Evolutionary conservation across 1,284 basidiomycete species (phyloP), one percentile per base, ranked within the genome.

Genomic region (Gymnopus androsaceus): DNA sequence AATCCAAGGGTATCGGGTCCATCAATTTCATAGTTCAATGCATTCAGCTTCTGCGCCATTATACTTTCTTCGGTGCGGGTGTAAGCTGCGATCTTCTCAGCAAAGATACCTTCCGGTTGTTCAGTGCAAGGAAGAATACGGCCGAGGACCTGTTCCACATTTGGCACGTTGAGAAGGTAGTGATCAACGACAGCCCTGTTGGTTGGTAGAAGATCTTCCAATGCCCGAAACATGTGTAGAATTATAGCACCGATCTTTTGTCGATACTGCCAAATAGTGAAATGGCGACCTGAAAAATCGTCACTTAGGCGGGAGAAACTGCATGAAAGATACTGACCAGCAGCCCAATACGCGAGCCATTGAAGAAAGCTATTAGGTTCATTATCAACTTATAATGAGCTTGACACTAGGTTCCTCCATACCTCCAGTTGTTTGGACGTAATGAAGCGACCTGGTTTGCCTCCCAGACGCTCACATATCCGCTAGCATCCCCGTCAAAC

Each of bases 301-400:
- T n/a, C n/a, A n/a, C n/a, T n/a, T n/a, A n/a, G n/a, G n/a, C n/a
- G n/a, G n/a, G n/a, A n/a, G n/a, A 27, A 15, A n/a, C 5, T 7
- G 34, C 5, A 31, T 45, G 1, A 46, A 25, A 14, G 11, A 15
- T 30, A 46, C 49, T 45, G 17, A 57, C 59, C 59, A 5, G 52
- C 46, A n/a, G 55, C 52, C 59, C 59, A 60, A 44, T 54, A 59
- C 30, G 58, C 58, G 19, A 57, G 28, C 58, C 58, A 59, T 36
- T 57, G 51, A 4, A 55, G 37, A 27, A 59, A 47, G 30, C 55
- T 59, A 21, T 47, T 23, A 19, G n/a, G n/a, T n/a, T 21, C n/a
- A 12, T 33, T 15, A 14, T 1, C 5, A n/a, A 25, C 12, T 7
- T 38, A n/a, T 3, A 12, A 21, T 14, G 31, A 52, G 19, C 15